Percentiles rank a stretch among this genome's conserved stretches.
phyloP scores from a whole-genome alignment of 352 stramenopile species.

The Ophiocytium majus region DNA sequence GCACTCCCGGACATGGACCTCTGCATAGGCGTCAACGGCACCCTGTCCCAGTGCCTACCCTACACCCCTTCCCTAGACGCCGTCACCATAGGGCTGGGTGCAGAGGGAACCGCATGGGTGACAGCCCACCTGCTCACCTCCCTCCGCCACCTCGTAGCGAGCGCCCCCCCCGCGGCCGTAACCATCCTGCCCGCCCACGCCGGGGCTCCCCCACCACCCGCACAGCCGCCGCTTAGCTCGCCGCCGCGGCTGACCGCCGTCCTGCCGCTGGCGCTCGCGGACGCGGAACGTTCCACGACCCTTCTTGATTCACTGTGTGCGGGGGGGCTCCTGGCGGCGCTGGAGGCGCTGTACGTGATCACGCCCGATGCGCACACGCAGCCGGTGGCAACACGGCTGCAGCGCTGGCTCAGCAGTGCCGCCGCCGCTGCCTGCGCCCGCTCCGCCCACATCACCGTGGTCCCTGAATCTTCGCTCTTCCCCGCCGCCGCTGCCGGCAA shows the following conservation, averaged over 20 bases:
- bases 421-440: neutral
- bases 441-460: slow-evolving; percentile 32
- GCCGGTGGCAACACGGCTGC: neutral
- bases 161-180: neutral
- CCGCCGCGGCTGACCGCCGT: slow-evolving; percentile 31
- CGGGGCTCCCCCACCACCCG: neutral
- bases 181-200: neutral
- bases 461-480: slow-evolving; percentile 20
- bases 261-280: slow-evolving; percentile 34
- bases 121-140: neutral
- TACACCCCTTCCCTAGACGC: neutral
- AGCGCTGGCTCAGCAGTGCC: neutral
- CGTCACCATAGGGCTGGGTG: neutral
- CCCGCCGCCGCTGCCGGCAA: no score
- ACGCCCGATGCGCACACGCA: neutral
- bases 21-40: neutral
- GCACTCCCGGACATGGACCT: neutral
- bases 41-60: neutral
- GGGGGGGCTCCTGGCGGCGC: slow-evolving; percentile 23
- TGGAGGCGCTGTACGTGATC: neutral
- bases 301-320: slow-evolving; percentile 30
- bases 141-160: neutral
- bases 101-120: neutral
- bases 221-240: neutral
- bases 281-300: slow-evolving; percentile 19